Base-by-base conservation (phyloP, 73 alveolate species). In the Paramecium biaurelia region DNA sequence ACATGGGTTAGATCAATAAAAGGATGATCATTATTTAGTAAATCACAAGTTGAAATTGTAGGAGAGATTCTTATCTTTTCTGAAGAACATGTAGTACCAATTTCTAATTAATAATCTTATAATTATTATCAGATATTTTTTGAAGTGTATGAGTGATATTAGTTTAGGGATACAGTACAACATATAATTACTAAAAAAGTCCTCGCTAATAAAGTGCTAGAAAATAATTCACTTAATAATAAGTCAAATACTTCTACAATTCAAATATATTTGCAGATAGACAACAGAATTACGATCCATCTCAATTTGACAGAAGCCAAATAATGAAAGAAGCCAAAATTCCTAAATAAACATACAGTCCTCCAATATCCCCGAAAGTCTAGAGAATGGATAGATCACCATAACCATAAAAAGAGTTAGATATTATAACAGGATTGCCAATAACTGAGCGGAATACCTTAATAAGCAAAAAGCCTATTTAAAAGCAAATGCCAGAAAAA, bases 91-190 rank as follows among this genome's bases (percentile, higher is more conserved):
- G 47, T 30, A 23, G 84, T 63, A 63, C 84, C 42, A 24, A 63
- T 63, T 63, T 53, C 68, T 53, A n/a, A 4, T 53, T 53, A 53
- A 18, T 53, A 53, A 53, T 15, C 18, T 53, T 53, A 53, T 53
- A 63, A 63, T 26, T 11, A 63, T 63, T 18, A 63, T 24, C 84
- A 23, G 84, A 63, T 63, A 63, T 63, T 26, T 21, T 63, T 30
- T 63, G 84, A 26, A 53, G 59, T 53, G 21, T 53, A 53, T 63
- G 84, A 32, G 84, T 30, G 84, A 63, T 63, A 63, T 63, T 30
- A 63, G 84, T 63, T 63, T 63, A 63, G 84, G 84, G 28, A 63
- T 63, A 30, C 84, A 63, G 84, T 63, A 58, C 34, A 30, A 63
- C 84, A 30, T 30, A 9, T 63, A 63, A 63, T 63, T 3, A 63